Evolutionary conservation across 176 grass and related monocot species (phyloP), one percentile per base, ranked within the genome.

Genomic region (Carex kokanica): DNA sequence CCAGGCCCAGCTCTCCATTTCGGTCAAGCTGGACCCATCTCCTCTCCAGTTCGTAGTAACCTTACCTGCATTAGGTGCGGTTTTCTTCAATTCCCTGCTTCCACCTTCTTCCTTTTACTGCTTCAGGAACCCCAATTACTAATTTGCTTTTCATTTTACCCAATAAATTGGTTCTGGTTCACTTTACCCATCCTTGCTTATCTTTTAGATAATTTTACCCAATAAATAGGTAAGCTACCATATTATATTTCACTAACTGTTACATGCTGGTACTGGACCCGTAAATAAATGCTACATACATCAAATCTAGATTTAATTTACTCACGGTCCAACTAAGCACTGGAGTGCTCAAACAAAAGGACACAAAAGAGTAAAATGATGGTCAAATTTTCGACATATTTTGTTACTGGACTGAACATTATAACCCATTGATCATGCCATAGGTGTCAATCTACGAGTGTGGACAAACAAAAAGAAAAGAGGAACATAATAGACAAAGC

Each of bases 381-480:
- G 64, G 45, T 25, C 45, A 53, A 25, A 53, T 52, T 74, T 74
- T 53, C 5, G 27, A 11, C 0, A 27, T 53, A 52, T 49, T 24
- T 74, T 5, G 36, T 13, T 53, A 51, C 36, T 65, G 27, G n/a
- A 15, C 27, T 15, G 18, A 18, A 60, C 6, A 17, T 8, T 66
- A 32, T 66, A 15, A 71, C 34, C 68, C 36, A 51, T 13, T 84
- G 38, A 11, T 74, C 34, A 40, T 83, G 17, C 45, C 71, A 73
- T 78, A 95, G 95, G 82, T 98, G 95, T 78, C 95, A 95, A 38
- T 95, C 91, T 15, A 87, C 89, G n/a, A 88, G 88, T 60, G 75
- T 90, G 9, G 92, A 98, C 60, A 94, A 95, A 25, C 78, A 90
- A 38, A 93, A 93, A 83, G 62, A 83, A 0, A 91, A 91, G 75